Conservation (phyloP, 108 stramenopile genomes). For the Cyclostephanos tholiformis region DNA sequence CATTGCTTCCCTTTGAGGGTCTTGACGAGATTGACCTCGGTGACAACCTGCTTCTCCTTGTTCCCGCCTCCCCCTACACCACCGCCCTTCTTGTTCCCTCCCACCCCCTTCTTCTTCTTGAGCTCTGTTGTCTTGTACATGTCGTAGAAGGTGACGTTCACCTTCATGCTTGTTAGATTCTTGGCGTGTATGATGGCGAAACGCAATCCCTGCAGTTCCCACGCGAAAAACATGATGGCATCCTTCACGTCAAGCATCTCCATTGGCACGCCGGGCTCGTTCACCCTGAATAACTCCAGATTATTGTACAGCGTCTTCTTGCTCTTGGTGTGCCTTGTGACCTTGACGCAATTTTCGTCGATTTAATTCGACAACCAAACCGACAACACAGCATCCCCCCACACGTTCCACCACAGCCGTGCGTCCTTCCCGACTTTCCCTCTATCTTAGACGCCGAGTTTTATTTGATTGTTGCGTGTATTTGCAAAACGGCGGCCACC, state of each 20-base stretch:
- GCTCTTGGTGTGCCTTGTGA: conserved; percentile 91
- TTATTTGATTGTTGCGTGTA: too few species aligned
- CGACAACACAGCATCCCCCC: too few species aligned
- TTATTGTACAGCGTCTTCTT: conserved; percentile 97
- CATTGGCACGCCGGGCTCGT: conserved; percentile 87
- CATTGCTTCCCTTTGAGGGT: conserved; percentile 87
- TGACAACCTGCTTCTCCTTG: conserved; percentile 50
- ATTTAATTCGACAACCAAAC: too few species aligned
- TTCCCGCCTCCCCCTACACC: conserved; percentile 11
- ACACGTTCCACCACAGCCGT: too few species aligned
- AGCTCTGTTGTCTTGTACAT: conserved; percentile 62
- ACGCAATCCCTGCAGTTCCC: conserved; percentile 92
- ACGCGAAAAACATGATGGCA: conserved; percentile 92
- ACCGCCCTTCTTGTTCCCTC: conserved; percentile 66
- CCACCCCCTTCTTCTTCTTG: conserved; percentile 62
- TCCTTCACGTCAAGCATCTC: conserved; percentile 95
- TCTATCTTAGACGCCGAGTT: too few species aligned
- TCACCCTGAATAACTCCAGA: conserved; percentile 93
- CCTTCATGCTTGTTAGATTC: conserved; percentile 84
- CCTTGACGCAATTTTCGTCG: too few species aligned
- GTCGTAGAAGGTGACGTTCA: conserved; percentile 93
- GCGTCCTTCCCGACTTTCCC: too few species aligned
- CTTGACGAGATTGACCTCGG: conserved; percentile 81
- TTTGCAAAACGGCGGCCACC: too few species aligned
- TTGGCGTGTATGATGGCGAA: conserved; percentile 95